Evolutionary conservation across 352 stramenopile species (phyloP).

Genomic region (Globisporangium splendens): DNA sequence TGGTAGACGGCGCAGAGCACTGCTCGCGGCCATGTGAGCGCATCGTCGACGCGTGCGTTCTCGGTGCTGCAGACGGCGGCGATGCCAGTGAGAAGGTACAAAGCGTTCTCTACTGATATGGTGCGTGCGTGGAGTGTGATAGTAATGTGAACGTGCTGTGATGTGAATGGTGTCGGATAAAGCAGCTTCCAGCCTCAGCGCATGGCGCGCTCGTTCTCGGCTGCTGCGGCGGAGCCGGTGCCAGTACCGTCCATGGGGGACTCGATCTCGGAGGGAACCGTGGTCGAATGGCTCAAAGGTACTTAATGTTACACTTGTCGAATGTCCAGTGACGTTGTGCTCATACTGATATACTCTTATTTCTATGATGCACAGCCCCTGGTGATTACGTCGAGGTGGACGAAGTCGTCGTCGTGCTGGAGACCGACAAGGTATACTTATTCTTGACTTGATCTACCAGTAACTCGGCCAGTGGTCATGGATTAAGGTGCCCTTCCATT

Average conservation of each 20-base stretch:
- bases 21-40: constrained; percentile 10
- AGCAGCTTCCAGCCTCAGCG: constrained; percentile 26
- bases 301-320: neutral
- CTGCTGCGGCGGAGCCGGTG: constrained; percentile 47
- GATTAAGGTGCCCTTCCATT: no score
- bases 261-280: constrained; percentile 97
- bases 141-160: neutral
- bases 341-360: neutral
- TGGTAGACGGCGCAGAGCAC: constrained; percentile 12
- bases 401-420: constrained; percentile 96
- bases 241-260: constrained; percentile 90
- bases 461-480: no score
- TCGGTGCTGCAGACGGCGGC: constrained; percentile 24
- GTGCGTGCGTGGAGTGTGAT: neutral
- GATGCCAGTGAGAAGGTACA: constrained; percentile 22
- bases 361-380: constrained; percentile 26
- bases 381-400: constrained; percentile 94
- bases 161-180: no score
- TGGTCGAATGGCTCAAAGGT: constrained; percentile 96
- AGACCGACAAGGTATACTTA: constrained; percentile 96
- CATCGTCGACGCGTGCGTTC: constrained; percentile 18
- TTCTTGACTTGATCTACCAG: no score
- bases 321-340: neutral
- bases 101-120: neutral
- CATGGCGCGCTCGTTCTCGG: constrained; percentile 40